phyloP scores from a whole-genome alignment of 2,329 filamentous ascomycete genomes.

The Penicillium sp. region DNA sequence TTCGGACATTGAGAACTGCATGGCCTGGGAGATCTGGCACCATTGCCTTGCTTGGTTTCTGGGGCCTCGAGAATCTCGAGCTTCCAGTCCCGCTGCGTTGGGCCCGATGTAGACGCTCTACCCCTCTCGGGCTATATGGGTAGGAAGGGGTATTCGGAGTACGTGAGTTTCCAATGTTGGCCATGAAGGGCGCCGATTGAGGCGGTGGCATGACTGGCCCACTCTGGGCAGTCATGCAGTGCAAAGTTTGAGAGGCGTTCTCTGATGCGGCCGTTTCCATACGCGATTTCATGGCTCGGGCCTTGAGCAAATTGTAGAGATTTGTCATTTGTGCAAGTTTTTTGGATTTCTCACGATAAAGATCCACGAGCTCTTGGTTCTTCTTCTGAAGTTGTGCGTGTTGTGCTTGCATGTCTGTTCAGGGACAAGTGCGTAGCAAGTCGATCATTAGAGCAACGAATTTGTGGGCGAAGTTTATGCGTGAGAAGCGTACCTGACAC shows the following conservation, averaged over 20 bases:
- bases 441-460: background rate
- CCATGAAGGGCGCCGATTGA: background rate
- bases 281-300: conserved; percentile 48
- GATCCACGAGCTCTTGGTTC: conserved; percentile 63
- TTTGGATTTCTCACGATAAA: conserved; percentile 64
- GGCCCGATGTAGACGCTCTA: conserved; percentile 35
- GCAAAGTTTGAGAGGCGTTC: conserved; percentile 44
- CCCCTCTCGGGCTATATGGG: conserved; percentile 22
- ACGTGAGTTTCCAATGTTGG: conserved; percentile 4
- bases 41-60: conserved; percentile 13
- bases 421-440: background rate
- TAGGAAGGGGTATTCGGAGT: conserved; percentile 25
- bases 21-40: conserved; percentile 32
- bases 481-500: conserved; percentile 49
- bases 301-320: conserved; percentile 53
- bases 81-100: conserved; percentile 38
- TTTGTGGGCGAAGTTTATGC: background rate
- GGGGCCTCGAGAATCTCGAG: conserved; percentile 24
- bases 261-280: conserved; percentile 53
- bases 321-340: conserved; percentile 63
- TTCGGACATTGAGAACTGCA: conserved; percentile 15
- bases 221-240: conserved; percentile 26
- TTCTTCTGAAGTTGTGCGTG: conserved; percentile 61
- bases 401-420: conserved; percentile 52
- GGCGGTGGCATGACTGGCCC: conserved; percentile 7